These are phyloP conservation scores for Coniella lustricola DNA, from an alignment of 2,329 filamentous ascomycete genomes.

Conservation along the genomic window DNA sequence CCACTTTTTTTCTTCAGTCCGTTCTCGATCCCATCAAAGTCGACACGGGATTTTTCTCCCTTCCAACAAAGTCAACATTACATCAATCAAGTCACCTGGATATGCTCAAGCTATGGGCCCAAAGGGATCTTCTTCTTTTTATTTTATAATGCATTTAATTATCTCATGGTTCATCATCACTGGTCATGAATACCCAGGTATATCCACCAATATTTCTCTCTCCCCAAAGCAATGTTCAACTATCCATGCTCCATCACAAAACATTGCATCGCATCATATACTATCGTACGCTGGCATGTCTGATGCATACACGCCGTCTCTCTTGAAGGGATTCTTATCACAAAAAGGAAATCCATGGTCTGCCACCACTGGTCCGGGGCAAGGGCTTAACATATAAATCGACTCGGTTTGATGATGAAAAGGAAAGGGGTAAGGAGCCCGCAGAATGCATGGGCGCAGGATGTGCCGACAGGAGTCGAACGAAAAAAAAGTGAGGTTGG, in stretches of 20 bases:
- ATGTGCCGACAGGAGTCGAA: not conserved
- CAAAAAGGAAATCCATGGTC: constrained; percentile 1
- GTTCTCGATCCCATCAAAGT: no score
- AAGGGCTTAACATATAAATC: constrained; percentile 4
- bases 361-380: constrained; percentile 1
- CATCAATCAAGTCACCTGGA: no score
- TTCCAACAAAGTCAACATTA: no score
- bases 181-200: constrained; percentile 17
- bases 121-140: constrained; percentile 2
- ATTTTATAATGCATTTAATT: constrained; percentile 13
- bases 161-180: constrained; percentile 16
- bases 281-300: no score
- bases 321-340: constrained; percentile 8
- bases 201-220: constrained; percentile 10
- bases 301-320: constrained; percentile 13
- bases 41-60: no score
- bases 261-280: not conserved
- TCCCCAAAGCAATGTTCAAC: constrained; percentile 13
- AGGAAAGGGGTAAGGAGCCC: no score
- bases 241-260: constrained; percentile 14
- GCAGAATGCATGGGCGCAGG: not conserved
- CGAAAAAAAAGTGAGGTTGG: not conserved
- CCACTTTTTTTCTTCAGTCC: no score
- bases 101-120: not conserved
- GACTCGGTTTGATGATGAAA: not conserved